Evolutionary conservation across 495 filamentous ascomycete genomes (phyloP).

Genomic region (Niebla homalea): DNA sequence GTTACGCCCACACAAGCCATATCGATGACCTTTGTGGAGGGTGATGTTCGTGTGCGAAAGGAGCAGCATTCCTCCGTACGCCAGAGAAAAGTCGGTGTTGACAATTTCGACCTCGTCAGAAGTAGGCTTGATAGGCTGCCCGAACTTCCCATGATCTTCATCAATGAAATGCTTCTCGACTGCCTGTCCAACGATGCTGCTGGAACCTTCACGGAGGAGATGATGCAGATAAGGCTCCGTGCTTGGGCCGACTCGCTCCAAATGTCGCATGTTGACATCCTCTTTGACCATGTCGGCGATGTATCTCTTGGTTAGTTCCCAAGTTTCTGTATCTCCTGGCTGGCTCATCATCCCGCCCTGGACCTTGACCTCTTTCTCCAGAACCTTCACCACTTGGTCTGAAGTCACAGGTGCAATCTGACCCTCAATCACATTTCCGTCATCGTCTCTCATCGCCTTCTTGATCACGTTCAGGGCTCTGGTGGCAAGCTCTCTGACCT

Average conservation of each 20-base stretch:
- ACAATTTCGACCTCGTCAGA: constrained; percentile 88
- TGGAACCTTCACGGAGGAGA: constrained; percentile 45
- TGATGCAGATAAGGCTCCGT: constrained; percentile 63
- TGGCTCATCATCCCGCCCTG: constrained; percentile 44
- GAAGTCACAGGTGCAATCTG: constrained; percentile 55
- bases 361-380: constrained; percentile 63
- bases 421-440: constrained; percentile 38
- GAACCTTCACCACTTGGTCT: constrained; percentile 61
- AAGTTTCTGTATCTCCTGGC: constrained; percentile 48
- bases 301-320: constrained; percentile 56
- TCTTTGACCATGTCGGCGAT: constrained; percentile 79
- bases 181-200: constrained; percentile 46
- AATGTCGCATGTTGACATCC: constrained; percentile 71
- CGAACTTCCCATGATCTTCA: constrained; percentile 77
- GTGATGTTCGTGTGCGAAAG: constrained; percentile 92
- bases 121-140: constrained; percentile 70
- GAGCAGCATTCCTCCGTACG: constrained; percentile 96
- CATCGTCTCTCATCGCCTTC: constrained; percentile 76
- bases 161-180: constrained; percentile 59
- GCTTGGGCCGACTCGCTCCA: constrained; percentile 52
- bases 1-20: constrained; percentile 92
- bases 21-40: constrained; percentile 88
- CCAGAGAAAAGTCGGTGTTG: constrained; percentile 94
- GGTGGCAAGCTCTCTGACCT: constrained; percentile 81
- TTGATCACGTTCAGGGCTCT: constrained; percentile 77